Evolutionary conservation across 139 green algal genomes (phyloP).

Genomic region (Coelastrella sp.): DNA sequence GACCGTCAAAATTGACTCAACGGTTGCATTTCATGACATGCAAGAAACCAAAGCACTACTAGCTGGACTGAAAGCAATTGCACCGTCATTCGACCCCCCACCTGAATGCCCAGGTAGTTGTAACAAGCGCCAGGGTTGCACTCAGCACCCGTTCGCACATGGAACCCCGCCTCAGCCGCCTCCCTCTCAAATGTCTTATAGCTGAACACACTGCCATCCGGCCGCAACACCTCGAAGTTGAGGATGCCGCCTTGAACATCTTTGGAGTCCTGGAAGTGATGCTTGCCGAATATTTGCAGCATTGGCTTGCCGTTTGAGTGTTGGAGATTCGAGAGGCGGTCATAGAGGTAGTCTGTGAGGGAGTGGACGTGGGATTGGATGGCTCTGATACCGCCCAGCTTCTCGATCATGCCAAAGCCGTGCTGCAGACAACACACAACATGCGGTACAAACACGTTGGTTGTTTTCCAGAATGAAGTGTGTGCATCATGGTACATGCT

Average conservation of each 20-base stretch:
- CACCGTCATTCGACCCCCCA: neutral
- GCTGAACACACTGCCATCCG: slow-evolving; percentile 61
- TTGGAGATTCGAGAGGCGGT: slow-evolving; percentile 55
- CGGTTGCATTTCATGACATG: neutral
- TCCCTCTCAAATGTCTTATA: slow-evolving; percentile 74
- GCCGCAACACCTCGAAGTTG: slow-evolving; percentile 78
- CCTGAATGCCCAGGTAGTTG: slow-evolving; percentile 68
- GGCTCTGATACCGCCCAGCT: no score
- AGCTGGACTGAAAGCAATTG: neutral
- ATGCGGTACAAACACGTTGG: no score
- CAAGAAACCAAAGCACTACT: slow-evolving; percentile 1
- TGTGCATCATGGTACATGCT: no score
- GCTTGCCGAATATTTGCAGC: slow-evolving; percentile 78
- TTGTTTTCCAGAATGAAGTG: no score
- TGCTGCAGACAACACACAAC: slow-evolving; percentile 48
- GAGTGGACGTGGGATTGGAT: slow-evolving; percentile 54
- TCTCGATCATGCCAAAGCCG: slow-evolving; percentile 23
- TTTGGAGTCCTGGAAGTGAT: slow-evolving; percentile 52
- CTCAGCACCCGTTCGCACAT: slow-evolving; percentile 77
- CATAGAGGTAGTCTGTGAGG: slow-evolving; percentile 60
- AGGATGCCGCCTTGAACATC: slow-evolving; percentile 79
- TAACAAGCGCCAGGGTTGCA: slow-evolving; percentile 85
- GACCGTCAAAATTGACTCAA: no score
- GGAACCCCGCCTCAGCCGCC: slow-evolving; percentile 73
- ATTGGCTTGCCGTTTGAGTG: slow-evolving; percentile 81